Base-by-base conservation (phyloP, 2,329 filamentous ascomycete genomes). In the Penicillium sp. region DNA sequence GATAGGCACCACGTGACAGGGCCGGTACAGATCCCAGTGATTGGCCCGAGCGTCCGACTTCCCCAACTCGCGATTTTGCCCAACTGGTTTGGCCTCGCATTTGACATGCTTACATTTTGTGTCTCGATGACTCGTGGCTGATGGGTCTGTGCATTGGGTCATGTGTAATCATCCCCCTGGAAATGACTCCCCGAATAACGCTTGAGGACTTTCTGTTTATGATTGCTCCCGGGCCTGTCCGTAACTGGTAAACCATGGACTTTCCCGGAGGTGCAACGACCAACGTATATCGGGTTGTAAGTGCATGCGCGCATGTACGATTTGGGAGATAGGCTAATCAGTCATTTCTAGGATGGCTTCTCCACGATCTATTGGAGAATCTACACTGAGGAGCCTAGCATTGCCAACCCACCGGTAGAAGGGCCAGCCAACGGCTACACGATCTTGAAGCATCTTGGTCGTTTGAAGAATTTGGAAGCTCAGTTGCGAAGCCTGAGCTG, bases 311-410 rank as follows among this genome's bases (percentile, higher is more conserved):
- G 15, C 33, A 8, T 6, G 20, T 23, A 3, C 33, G 9, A 20
- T 20, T 2, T 10, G 18, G 18, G 33, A 37, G 3, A 47, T 24
- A 23, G 31, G 52, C 61, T 69, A 59, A 69, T 47, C 9, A 32
- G 27, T 9, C n/a, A 25, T 35, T 32, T 32, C 13, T 41, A 74
- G 71, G 70, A 72, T 64, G 70, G 69, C 29, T 72, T 72, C 59
- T 71, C 69, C 53, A 68, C 61, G 32, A 68, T 73, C 24, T 66
- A 73, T 47, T 74, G 71, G 70, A 71, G 69, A 56, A 67, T 72
- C 49, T 72, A 71, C 54, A 70, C 66, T 20, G 69, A 71, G 52
- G 69, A 70, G 48, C 57, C 58, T 39, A 60, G 55, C 50, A 64
- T 61, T 46, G 49, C 62, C 27, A 66, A 58, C 48, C 53, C 61